Evolutionary conservation across 495 filamentous ascomycete genomes (phyloP).

Genomic region (Haplographium delicatum): DNA sequence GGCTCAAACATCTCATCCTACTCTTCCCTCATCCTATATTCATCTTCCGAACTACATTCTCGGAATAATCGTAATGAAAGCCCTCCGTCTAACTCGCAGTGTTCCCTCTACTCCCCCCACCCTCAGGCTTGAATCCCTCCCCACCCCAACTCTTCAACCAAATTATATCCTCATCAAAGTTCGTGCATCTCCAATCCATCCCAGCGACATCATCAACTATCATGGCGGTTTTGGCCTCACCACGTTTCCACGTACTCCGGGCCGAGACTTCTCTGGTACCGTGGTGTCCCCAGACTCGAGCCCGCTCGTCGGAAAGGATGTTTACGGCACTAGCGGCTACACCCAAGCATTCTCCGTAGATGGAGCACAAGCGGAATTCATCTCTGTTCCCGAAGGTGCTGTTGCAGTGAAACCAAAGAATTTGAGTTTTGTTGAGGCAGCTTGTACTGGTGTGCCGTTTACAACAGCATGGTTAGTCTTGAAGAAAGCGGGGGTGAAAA

Average conservation of each 20-base stretch:
- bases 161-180: slow-evolving; percentile 19
- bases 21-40: too few relatives aligned
- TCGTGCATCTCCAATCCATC: slow-evolving; percentile 31
- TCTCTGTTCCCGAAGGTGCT: slow-evolving; percentile 25
- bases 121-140: slow-evolving; percentile 9
- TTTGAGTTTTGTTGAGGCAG: slow-evolving; percentile 24
- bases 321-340: slow-evolving; percentile 31
- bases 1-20: too few relatives aligned
- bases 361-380: slow-evolving; percentile 34
- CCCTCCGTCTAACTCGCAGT: slow-evolving; percentile 15
- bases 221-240: slow-evolving; percentile 34
- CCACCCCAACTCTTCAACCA: slow-evolving; percentile 11
- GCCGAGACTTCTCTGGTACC: slow-evolving; percentile 31
- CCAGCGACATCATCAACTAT: slow-evolving; percentile 37
- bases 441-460: slow-evolving; percentile 30
- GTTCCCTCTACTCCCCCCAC: slow-evolving; percentile 1
- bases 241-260: slow-evolving; percentile 36
- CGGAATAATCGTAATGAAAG: too few relatives aligned
- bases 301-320: slow-evolving; percentile 22
- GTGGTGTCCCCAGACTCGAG: slow-evolving; percentile 20
- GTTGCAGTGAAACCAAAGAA: slow-evolving; percentile 26
- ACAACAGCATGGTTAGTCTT: slow-evolving; percentile 31
- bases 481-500: slow-evolving; percentile 21
- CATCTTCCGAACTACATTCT: neutral
- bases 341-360: slow-evolving; percentile 25